Percentiles rank a stretch among this genome's conserved stretches.
Conservation (phyloP, 306 rosid genomes). For the Rubus idaeus region DNA sequence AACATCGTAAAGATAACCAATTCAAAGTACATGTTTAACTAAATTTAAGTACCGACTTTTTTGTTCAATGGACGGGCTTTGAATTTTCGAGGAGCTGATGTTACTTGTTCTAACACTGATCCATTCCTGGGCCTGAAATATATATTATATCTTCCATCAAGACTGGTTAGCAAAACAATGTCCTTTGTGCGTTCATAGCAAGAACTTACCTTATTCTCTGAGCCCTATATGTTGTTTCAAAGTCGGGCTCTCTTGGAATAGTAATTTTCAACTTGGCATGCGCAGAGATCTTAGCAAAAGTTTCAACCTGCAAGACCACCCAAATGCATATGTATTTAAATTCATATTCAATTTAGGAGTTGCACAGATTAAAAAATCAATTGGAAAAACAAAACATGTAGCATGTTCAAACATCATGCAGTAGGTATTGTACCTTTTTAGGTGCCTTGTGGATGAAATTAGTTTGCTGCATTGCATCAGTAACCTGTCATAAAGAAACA, state of each 20-base stretch:
- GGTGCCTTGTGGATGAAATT: constrained; percentile 77
- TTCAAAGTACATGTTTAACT: constrained; percentile 6
- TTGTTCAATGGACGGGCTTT: constrained; percentile 90
- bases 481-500: constrained; percentile 54
- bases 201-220: constrained; percentile 71
- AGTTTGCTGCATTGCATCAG: constrained; percentile 57
- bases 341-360: neutral
- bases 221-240: constrained; percentile 82
- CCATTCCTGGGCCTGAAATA: constrained; percentile 58
- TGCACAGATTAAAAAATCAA: neutral
- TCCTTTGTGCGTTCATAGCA: constrained; percentile 53
- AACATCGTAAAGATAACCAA: constrained; percentile 20
- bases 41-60: constrained; percentile 65
- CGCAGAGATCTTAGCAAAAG: constrained; percentile 45
- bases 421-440: constrained; percentile 54
- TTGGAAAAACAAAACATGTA: neutral
- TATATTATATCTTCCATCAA: constrained; percentile 16
- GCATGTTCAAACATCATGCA: constrained; percentile 23
- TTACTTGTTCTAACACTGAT: constrained; percentile 46
- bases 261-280: constrained; percentile 67
- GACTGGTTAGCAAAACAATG: constrained; percentile 14
- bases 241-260: constrained; percentile 85
- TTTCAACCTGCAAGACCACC: constrained; percentile 54
- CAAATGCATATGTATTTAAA: neutral
- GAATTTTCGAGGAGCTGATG: constrained; percentile 50